Evolutionary conservation across 805 yeast species (phyloP).

Genomic region (Saturnispora silvae): DNA sequence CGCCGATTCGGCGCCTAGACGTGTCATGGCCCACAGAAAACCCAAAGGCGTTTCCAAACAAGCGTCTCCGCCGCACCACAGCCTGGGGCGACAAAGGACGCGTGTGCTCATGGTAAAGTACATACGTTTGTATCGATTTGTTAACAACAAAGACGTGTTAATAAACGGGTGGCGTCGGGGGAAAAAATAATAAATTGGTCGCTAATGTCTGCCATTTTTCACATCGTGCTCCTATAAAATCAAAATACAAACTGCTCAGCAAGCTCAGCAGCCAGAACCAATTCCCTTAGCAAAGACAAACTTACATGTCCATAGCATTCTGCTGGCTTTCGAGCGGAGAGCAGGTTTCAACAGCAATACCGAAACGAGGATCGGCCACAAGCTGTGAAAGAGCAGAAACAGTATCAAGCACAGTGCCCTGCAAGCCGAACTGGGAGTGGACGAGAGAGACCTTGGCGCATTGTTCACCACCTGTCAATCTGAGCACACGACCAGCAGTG

Average conservation of each 20-base stretch:
- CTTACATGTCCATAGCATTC: constrained; percentile 6
- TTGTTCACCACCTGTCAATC: constrained; percentile 72
- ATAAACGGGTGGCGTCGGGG: constrained; percentile 1
- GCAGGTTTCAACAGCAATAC: constrained; percentile 57
- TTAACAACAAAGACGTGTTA: not conserved
- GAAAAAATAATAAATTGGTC: not conserved
- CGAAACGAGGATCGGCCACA: constrained; percentile 59
- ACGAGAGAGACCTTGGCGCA: constrained; percentile 76
- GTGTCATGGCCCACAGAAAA: not conserved
- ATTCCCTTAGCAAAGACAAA: not conserved
- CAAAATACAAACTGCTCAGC: not conserved
- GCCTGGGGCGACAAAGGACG: too few relatives aligned
- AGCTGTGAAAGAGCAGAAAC: constrained; percentile 47
- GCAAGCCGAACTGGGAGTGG: constrained; percentile 63
- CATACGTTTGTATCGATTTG: not conserved
- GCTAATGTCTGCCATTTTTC: constrained; percentile 2
- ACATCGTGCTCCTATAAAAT: not conserved
- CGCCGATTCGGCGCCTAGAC: too few relatives aligned
- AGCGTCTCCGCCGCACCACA: not conserved
- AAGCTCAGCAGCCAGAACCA: not conserved
- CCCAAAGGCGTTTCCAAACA: not conserved
- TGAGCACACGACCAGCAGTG: constrained; percentile 44
- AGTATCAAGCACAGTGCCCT: constrained; percentile 34
- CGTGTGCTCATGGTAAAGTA: too few relatives aligned
- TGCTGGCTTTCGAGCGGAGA: constrained; percentile 22